A percentile compares a stretch with the other conserved stretches of the same genome.
Conservation (phyloP, 371 early-diverging fungal genomes). For the Mortierella polycephala region DNA sequence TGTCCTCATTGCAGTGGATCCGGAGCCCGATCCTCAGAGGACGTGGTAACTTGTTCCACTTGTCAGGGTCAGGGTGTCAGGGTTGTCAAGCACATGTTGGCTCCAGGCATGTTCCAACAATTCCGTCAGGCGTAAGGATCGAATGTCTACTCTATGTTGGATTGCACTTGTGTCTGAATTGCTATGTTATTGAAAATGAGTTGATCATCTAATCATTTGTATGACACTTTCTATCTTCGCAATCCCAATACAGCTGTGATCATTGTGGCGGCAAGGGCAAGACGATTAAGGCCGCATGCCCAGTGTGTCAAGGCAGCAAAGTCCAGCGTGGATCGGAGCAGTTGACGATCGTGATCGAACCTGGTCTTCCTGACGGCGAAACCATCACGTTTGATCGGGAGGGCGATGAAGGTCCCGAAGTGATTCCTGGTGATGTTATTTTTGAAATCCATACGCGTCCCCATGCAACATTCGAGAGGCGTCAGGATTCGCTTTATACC, state of each 20-base stretch:
- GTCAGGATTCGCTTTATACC: slow-evolving; percentile 85
- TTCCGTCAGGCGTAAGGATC: slow-evolving; percentile 82
- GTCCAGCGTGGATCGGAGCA: slow-evolving; percentile 86
- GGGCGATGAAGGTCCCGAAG: slow-evolving; percentile 93
- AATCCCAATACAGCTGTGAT: slow-evolving; percentile 70
- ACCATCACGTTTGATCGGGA: slow-evolving; percentile 88
- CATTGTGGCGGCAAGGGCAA: slow-evolving; percentile 93
- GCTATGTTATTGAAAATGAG: too few relatives aligned
- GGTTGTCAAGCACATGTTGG: slow-evolving; percentile 87
- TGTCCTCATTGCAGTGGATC: slow-evolving; percentile 94
- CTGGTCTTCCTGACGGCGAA: slow-evolving; percentile 89
- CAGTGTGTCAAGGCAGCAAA: slow-evolving; percentile 86
- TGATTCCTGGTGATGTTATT: slow-evolving; percentile 87
- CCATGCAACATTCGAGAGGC: slow-evolving; percentile 84
- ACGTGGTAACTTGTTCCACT: slow-evolving; percentile 81
- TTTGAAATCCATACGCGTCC: slow-evolving; percentile 84
- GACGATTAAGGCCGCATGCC: slow-evolving; percentile 79
- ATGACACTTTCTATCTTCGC: not conserved
- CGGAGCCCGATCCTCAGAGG: slow-evolving; percentile 88
- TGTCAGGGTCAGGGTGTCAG: slow-evolving; percentile 89
- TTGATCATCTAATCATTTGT: too few relatives aligned
- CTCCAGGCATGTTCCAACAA: slow-evolving; percentile 94
- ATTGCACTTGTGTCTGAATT: too few relatives aligned
- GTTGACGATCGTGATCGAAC: slow-evolving; percentile 83
- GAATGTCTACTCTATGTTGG: too few relatives aligned